Evolutionary conservation across 2,329 filamentous ascomycete species (phyloP).

Genomic region (Botryotinia calthae): DNA sequence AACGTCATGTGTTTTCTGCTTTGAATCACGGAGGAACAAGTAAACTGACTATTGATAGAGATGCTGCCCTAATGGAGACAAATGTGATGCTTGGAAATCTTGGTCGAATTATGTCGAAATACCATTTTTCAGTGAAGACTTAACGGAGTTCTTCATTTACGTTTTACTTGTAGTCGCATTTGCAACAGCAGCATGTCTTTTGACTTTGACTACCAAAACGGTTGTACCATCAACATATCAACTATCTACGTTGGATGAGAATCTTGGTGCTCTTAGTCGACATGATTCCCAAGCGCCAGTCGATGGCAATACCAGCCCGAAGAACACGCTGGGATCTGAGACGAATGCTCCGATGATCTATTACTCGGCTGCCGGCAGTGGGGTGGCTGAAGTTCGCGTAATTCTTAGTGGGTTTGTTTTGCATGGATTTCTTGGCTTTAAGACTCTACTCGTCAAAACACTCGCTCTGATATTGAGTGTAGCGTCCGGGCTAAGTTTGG

Average conservation of each 20-base stretch:
- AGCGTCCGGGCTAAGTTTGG: conserved; percentile 86
- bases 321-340: conserved; percentile 30
- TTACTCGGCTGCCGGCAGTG: conserved; percentile 92
- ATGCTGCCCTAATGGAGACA: conserved; percentile 56
- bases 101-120: conserved; percentile 52
- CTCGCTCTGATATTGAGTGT: conserved; percentile 82
- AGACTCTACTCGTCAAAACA: conserved; percentile 83
- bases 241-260: conserved; percentile 87
- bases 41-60: conserved; percentile 36
- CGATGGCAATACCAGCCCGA: conserved; percentile 46
- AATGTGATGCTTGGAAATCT: conserved; percentile 58
- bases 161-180: conserved; percentile 68
- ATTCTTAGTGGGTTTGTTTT: conserved; percentile 97
- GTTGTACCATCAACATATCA: conserved; percentile 86
- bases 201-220: conserved; percentile 90
- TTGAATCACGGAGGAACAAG: background rate
- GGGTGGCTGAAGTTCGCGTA: conserved; percentile 94
- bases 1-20: background rate
- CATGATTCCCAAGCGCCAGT: conserved; percentile 40
- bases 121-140: conserved; percentile 43
- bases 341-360: conserved; percentile 75
- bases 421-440: conserved; percentile 88
- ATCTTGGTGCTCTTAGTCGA: conserved; percentile 67
- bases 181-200: conserved; percentile 67
- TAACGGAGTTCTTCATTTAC: conserved; percentile 78